Percentiles rank a stretch among this genome's conserved stretches.
Evolutionary conservation across 2,329 filamentous ascomycete genomes (phyloP).

Genomic region (Phaeosphaeriaceae sp.): DNA sequence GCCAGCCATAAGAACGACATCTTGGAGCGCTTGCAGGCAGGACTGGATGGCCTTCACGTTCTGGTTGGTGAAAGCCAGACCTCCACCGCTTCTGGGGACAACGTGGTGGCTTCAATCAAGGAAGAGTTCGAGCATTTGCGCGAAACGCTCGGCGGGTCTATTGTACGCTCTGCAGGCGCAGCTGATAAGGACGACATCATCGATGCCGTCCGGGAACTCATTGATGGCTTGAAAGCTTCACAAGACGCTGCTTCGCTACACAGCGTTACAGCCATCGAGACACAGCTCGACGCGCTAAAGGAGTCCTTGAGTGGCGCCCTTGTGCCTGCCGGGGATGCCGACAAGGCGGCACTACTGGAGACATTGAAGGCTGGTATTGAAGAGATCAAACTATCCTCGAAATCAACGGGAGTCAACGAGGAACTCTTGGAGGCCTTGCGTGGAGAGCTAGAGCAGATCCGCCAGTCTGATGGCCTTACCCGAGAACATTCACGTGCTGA

Average conservation of each 20-base stretch:
- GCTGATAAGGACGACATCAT: slow-evolving; percentile 72
- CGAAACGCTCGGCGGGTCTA: slow-evolving; percentile 61
- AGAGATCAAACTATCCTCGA: slow-evolving; percentile 43
- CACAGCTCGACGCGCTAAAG: slow-evolving; percentile 53
- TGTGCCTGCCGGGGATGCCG: slow-evolving; percentile 45
- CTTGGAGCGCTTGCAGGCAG: slow-evolving; percentile 64
- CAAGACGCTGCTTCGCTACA: slow-evolving; percentile 52
- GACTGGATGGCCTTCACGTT: slow-evolving; percentile 56
- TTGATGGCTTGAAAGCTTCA: slow-evolving; percentile 53
- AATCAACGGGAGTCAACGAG: slow-evolving; percentile 47
- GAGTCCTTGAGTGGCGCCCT: slow-evolving; percentile 52
- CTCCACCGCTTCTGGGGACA: slow-evolving; percentile 48
- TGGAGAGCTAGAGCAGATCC: slow-evolving; percentile 58
- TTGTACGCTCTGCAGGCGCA: slow-evolving; percentile 56
- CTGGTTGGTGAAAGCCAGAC: slow-evolving; percentile 48
- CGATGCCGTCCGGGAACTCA: slow-evolving; percentile 64
- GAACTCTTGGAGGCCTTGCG: slow-evolving; percentile 62
- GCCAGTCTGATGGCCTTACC: slow-evolving; percentile 51
- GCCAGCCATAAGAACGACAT: slow-evolving; percentile 66
- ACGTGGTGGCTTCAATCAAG: slow-evolving; percentile 59
- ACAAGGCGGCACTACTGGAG: slow-evolving; percentile 53
- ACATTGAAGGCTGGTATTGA: slow-evolving; percentile 47
- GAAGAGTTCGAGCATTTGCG: slow-evolving; percentile 68
- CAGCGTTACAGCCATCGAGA: slow-evolving; percentile 51
- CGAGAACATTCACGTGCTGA: slow-evolving; percentile 51